phyloP scores from a whole-genome alignment of 176 grass and related monocot genomes.

The Thinopyrum elongatum region DNA sequence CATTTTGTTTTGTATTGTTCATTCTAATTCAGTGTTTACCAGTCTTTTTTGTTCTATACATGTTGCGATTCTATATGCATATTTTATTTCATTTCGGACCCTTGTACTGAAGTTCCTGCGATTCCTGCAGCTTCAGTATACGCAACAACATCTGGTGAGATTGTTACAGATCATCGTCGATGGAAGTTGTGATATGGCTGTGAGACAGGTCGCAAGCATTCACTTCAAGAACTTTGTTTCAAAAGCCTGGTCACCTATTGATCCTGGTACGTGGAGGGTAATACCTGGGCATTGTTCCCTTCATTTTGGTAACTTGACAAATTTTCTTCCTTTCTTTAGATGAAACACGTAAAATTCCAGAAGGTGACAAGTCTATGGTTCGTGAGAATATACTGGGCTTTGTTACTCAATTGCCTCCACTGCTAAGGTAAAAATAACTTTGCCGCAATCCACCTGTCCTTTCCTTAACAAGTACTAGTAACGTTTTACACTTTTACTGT shows the following conservation, averaged over 20 bases:
- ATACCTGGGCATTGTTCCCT: background rate
- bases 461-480: background rate
- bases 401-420: slow-evolving; percentile 72
- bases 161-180: slow-evolving; percentile 89
- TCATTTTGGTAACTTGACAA: background rate
- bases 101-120: slow-evolving; percentile 13
- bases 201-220: slow-evolving; percentile 90
- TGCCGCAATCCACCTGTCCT: background rate
- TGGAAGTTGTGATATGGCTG: slow-evolving; percentile 70
- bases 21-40: background rate
- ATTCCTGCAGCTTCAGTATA: slow-evolving; percentile 72
- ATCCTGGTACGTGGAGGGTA: slow-evolving; percentile 46
- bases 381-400: slow-evolving; percentile 83
- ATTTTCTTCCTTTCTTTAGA: slow-evolving; percentile 32
- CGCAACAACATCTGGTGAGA: slow-evolving; percentile 71
- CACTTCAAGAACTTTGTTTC: slow-evolving; percentile 94
- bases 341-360: slow-evolving; percentile 65
- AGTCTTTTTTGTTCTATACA: background rate
- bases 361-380: slow-evolving; percentile 69
- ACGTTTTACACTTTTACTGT: slow-evolving; percentile 1
- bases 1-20: background rate
- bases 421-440: slow-evolving; percentile 60
- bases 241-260: slow-evolving; percentile 74
- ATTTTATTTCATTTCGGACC: background rate
- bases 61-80: background rate